These are phyloP conservation scores for Hemileia vastatrix DNA, from an alignment of 1,284 basidiomycete species.

Conservation along the genomic window DNA sequence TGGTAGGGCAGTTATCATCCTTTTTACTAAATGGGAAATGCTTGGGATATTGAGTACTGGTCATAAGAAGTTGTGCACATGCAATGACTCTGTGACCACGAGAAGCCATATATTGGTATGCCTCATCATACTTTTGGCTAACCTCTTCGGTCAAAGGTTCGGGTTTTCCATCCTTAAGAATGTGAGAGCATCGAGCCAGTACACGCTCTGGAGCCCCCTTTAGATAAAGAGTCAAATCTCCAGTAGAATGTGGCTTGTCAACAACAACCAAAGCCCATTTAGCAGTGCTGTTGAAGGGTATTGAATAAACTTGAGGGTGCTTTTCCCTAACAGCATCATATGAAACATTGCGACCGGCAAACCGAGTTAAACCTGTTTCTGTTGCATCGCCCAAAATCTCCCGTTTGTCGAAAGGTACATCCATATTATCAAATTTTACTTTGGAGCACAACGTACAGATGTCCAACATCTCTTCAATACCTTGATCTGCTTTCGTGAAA, in stretches of 20 bases:
- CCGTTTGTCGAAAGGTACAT: slow-evolving; percentile 57
- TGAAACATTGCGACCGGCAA: slow-evolving; percentile 52
- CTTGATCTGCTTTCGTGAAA: slow-evolving; percentile 52
- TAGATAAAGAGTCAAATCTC: slow-evolving; percentile 15
- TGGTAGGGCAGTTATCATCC: slow-evolving; percentile 52
- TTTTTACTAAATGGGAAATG: slow-evolving; percentile 53
- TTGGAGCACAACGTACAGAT: slow-evolving; percentile 58
- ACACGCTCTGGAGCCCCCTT: slow-evolving; percentile 62
- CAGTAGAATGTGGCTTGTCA: slow-evolving; percentile 33
- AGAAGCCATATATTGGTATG: slow-evolving; percentile 63
- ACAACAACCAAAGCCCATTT: slow-evolving; percentile 63
- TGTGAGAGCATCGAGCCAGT: slow-evolving; percentile 55
- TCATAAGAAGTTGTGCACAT: slow-evolving; percentile 55
- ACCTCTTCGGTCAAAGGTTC: slow-evolving; percentile 55
- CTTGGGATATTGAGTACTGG: slow-evolving; percentile 49
- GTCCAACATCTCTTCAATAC: slow-evolving; percentile 57
- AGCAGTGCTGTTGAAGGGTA: slow-evolving; percentile 62
- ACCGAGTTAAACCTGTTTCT: slow-evolving; percentile 58
- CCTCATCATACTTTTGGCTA: slow-evolving; percentile 52
- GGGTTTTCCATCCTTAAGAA: slow-evolving; percentile 51
- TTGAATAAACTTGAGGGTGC: slow-evolving; percentile 56
- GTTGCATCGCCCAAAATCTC: slow-evolving; percentile 60
- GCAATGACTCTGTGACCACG: slow-evolving; percentile 61
- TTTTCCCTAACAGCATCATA: slow-evolving; percentile 53
- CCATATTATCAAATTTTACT: slow-evolving; percentile 58